These are phyloP conservation scores for Torulaspora maleeae DNA, from an alignment of 805 yeast species.

Conservation along the genomic window DNA sequence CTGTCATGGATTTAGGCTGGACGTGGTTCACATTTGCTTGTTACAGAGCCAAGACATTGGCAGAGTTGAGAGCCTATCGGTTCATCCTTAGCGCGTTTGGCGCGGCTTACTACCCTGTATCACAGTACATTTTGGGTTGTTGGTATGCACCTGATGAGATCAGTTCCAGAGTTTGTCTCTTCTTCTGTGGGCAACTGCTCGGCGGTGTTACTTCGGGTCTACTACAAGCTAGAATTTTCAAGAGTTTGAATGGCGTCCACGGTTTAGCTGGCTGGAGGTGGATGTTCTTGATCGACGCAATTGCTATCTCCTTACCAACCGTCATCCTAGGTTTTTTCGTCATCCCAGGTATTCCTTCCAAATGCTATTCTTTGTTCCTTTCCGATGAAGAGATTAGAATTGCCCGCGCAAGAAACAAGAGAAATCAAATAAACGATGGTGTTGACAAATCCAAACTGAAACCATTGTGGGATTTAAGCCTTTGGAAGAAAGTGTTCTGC, in stretches of 20 bases:
- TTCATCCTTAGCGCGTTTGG: slow-evolving; percentile 69
- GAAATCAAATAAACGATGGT: slow-evolving; percentile 36
- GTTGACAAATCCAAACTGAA: slow-evolving; percentile 27
- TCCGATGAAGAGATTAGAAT: slow-evolving; percentile 56
- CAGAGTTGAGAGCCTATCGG: slow-evolving; percentile 55
- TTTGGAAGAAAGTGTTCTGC: slow-evolving; percentile 50
- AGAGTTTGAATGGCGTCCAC: slow-evolving; percentile 39
- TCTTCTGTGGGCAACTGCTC: slow-evolving; percentile 48
- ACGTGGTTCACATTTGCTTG: slow-evolving; percentile 57
- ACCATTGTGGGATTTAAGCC: slow-evolving; percentile 37
- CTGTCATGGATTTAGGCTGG: slow-evolving; percentile 62
- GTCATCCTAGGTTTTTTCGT: slow-evolving; percentile 46
- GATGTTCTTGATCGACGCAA: slow-evolving; percentile 62
- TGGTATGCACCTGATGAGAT: slow-evolving; percentile 60
- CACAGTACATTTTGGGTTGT: slow-evolving; percentile 55
- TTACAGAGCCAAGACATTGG: slow-evolving; percentile 46
- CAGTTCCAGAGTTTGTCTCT: slow-evolving; percentile 57
- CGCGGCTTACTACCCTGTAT: slow-evolving; percentile 60
- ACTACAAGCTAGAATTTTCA: slow-evolving; percentile 43
- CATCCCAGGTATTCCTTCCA: slow-evolving; percentile 58
- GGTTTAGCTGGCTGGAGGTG: slow-evolving; percentile 62
- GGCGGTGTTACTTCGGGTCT: slow-evolving; percentile 55
- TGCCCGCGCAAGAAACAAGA: slow-evolving; percentile 42
- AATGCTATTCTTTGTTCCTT: slow-evolving; percentile 50
- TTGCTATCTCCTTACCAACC: slow-evolving; percentile 45